phyloP scores from a whole-genome alignment of 805 yeast genomes.

The Limtongia smithiae region DNA sequence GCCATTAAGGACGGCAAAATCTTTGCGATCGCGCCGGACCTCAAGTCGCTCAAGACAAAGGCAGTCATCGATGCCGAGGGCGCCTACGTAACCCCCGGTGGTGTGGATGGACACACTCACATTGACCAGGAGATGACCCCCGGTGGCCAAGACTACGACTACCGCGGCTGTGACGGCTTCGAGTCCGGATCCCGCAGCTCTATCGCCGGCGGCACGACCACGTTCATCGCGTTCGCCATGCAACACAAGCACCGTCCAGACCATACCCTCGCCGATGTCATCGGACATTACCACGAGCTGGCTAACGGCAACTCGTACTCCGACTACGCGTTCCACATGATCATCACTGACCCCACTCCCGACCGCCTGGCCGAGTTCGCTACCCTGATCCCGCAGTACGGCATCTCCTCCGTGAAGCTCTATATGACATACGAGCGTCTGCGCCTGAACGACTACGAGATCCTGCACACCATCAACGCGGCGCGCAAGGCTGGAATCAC shows the following conservation, averaged over 20 bases:
- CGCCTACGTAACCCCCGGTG: slow-evolving; percentile 51
- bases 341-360: slow-evolving; percentile 40
- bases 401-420: slow-evolving; percentile 44
- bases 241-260: slow-evolving; percentile 40
- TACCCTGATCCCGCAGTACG: slow-evolving; percentile 38
- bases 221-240: slow-evolving; percentile 47
- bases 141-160: slow-evolving; percentile 30
- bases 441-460: slow-evolving; percentile 43
- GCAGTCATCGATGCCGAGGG: slow-evolving; percentile 47
- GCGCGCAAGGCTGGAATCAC: slow-evolving; percentile 46
- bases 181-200: slow-evolving; percentile 47
- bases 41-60: slow-evolving; percentile 20
- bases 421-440: slow-evolving; percentile 48
- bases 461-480: slow-evolving; percentile 41
- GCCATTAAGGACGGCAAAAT: slow-evolving; percentile 44
- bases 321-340: slow-evolving; percentile 50
- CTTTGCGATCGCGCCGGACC: slow-evolving; percentile 37
- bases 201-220: slow-evolving; percentile 53
- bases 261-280: slow-evolving; percentile 35
- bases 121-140: slow-evolving; percentile 45
- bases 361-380: slow-evolving; percentile 39
- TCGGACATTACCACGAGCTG: slow-evolving; percentile 37
- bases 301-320: slow-evolving; percentile 40
- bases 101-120: slow-evolving; percentile 52
- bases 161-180: slow-evolving; percentile 43